Evolutionary conservation across 306 rosid genomes (phyloP), one percentile per base, ranked within the genome.

Genomic region (Fragaria ananassa): DNA sequence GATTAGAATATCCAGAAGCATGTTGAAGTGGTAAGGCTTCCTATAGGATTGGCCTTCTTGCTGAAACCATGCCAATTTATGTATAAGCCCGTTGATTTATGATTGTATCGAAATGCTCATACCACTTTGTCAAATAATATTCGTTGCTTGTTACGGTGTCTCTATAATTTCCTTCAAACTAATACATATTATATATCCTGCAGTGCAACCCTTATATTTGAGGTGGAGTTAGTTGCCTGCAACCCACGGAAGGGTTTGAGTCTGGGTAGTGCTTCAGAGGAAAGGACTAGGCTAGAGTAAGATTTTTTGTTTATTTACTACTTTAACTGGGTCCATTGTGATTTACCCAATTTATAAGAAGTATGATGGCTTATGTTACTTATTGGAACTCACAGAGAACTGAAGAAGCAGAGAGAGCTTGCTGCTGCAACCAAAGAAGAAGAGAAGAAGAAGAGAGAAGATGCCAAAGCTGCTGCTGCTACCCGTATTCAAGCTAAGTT

Each of bases 251-350:
- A 92, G 88, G 97, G 97, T 9, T 88, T 94, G 60, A 92, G 96
- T 70, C 54, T 89, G 62, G 97, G 84, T 49, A 89, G 97, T 76
- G 99, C 90, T 81, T 89, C 97, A 8, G 99, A 95, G 79, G 99
- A 95, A 85, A 88, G 99, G 81, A 93, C 93, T 39, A 89, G 99
- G 85, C 97, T 95, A 21, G 97, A 90, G 99, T 95, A 87, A 90
- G 97, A 78, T 27, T 13, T 60, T 10, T 44, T 1, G 47, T 44
- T 44, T 44, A 44, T 44, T 31, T 42, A 29, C 46, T 23, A 41
- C 45, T 62, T 18, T 35, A 6, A 54, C 5, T 42, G 5, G 14
- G 49, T 29, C 69, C 12, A 17, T 69, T 54, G 18, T 21, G 49
- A 42, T 75, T 12, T 25, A 61, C 25, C 44, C 25, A 17, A 14